Base-by-base conservation (phyloP, 73 alveolate genomes). In the Paramecium primaurelia region DNA sequence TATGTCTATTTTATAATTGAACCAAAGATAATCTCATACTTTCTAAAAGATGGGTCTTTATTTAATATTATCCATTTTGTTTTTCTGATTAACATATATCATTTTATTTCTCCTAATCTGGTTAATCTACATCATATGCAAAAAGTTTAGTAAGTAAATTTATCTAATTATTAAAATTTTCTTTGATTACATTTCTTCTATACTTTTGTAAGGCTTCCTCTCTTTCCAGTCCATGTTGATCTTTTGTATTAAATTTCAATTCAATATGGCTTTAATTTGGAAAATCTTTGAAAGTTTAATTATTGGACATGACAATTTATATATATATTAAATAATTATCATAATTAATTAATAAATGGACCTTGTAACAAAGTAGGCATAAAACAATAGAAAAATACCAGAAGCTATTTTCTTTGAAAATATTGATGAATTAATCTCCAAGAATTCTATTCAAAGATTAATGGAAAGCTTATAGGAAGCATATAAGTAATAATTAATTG, bases 331-430 rank as follows among this genome's bases (percentile, higher is more conserved):
- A 64, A 64, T 64, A 64, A 64, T 64, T 64, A 64, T 64, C 84
- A 64, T 64, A 73, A 80, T 80, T 80, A 80, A 80, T 80, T 12
- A 16, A 54, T 44, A 38, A 14, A 80, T 80, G 91, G 91, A 80
- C 58, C 93, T 89, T 22, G 83, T 91, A 12, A 94, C 97, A n/a
- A 97, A 95, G 83, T 94, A 96, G 22, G 95, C 97, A 30, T 85
- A 95, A 92, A 96, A 96, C 93, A 92, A 95, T 38, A 68, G 99
- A 42, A 95, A 95, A 95, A 96, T 96, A 47, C 99, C 99, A 45
- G 92, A 88, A 45, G 97, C 96, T 38, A 84, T 96, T 77, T 96
- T 96, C 93, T 85, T 96, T 88, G 99, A 97, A 71, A 95, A 95
- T 92, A 97, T 97, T 36, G 99, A 96, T 51, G 98, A 96, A 37